A percentile compares a stretch with the other conserved stretches of the same genome.
These are phyloP conservation scores for Calonectria ilicicola DNA, from an alignment of 2,329 filamentous ascomycete genomes.

Conservation along the genomic window DNA sequence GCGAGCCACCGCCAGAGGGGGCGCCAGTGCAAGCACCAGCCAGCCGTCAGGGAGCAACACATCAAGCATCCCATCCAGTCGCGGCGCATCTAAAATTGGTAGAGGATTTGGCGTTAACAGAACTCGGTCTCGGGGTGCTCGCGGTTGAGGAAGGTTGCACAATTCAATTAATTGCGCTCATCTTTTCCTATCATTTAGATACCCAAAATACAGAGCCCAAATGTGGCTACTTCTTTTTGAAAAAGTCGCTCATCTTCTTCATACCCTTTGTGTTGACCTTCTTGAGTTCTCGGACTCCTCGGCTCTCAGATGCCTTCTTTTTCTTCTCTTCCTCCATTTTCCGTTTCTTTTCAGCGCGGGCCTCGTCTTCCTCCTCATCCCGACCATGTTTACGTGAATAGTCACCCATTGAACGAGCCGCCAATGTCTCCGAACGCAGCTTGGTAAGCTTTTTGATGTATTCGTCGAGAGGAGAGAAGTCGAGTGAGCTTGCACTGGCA, in stretches of 20 bases:
- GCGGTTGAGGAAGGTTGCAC: constrained; percentile 31
- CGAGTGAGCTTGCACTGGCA: constrained; percentile 52
- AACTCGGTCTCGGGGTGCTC: constrained; percentile 49
- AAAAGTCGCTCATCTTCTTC: constrained; percentile 98
- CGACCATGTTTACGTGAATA: constrained; percentile 76
- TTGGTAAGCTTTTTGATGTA: constrained; percentile 76
- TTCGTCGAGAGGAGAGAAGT: constrained; percentile 78
- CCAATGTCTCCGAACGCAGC: constrained; percentile 77
- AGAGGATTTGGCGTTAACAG: constrained; percentile 48
- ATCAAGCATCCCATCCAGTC: constrained; percentile 44
- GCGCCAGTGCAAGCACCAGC: constrained; percentile 38
- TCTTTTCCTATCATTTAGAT: constrained; percentile 39
- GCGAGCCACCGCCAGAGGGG: constrained; percentile 42
- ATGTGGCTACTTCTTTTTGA: constrained; percentile 72
- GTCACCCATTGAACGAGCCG: constrained; percentile 75
- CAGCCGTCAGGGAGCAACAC: constrained; percentile 43
- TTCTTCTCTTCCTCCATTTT: constrained; percentile 91
- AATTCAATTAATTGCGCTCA: background rate
- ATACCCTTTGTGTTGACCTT: constrained; percentile 94
- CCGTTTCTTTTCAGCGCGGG: constrained; percentile 81
- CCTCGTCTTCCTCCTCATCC: constrained; percentile 76
- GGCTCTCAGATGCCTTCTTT: constrained; percentile 79
- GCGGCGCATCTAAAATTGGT: constrained; percentile 50
- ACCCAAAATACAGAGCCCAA: constrained; percentile 42
- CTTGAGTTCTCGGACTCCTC: constrained; percentile 82